Conservation (phyloP, 2,329 filamentous ascomycete genomes). For the Truncatella angustata region DNA sequence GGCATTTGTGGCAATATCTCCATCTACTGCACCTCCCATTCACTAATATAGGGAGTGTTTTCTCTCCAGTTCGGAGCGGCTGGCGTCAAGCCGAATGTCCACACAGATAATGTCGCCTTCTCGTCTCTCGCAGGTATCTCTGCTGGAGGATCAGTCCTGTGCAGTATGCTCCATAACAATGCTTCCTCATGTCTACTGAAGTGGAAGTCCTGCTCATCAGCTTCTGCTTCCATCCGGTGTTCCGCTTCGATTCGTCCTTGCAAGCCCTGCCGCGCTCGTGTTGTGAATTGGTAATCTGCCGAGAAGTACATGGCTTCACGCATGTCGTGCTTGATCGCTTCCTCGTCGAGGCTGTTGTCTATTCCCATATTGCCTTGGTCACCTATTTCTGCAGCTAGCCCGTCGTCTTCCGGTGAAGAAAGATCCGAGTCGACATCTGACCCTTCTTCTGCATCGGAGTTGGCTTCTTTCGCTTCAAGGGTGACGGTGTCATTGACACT, state of each 20-base stretch:
- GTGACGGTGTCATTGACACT: not conserved
- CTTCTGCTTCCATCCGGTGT: slow-evolving; percentile 23
- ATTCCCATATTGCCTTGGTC: slow-evolving; percentile 1
- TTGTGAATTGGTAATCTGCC: slow-evolving; percentile 13
- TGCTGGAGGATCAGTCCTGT: not conserved
- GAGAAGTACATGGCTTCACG: slow-evolving; percentile 24
- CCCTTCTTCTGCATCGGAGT: not conserved
- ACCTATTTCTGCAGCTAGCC: not conserved
- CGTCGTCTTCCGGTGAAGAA: slow-evolving; percentile 1
- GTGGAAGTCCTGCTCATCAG: slow-evolving; percentile 18
- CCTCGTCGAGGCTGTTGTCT: not conserved
- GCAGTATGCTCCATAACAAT: slow-evolving; percentile 22
- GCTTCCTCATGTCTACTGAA: slow-evolving; percentile 21
- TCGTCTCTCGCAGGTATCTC: not conserved
- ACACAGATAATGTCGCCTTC: not conserved
- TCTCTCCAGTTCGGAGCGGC: slow-evolving; percentile 2
- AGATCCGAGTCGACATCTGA: slow-evolving; percentile 2
- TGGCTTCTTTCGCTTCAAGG: not conserved
- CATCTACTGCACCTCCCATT: slow-evolving; percentile 4
- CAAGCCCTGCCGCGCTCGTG: slow-evolving; percentile 15
- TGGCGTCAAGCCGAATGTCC: not conserved
- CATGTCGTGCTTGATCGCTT: slow-evolving; percentile 13
- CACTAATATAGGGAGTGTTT: slow-evolving; percentile 3
- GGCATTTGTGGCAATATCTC: not conserved
- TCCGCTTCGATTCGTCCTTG: slow-evolving; percentile 21